A percentile compares a stretch with the other conserved stretches of the same genome.
These are phyloP conservation scores for Stenocarpella maydis DNA, from an alignment of 2,329 filamentous ascomycete species.

Conservation along the genomic window DNA sequence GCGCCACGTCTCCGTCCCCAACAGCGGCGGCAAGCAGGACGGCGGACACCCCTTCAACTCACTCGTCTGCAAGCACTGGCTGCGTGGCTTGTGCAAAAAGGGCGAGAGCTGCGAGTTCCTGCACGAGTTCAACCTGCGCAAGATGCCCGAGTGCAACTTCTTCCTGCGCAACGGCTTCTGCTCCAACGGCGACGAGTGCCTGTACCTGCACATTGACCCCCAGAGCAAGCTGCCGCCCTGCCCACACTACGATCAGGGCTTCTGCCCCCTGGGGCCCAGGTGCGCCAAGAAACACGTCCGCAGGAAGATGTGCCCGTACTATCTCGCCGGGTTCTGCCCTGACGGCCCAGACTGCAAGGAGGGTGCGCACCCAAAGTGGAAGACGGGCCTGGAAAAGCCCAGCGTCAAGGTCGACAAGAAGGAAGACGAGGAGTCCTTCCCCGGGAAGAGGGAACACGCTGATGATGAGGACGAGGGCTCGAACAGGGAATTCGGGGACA, in stretches of 20 bases:
- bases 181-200: slow-evolving; percentile 94
- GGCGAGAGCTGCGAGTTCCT: slow-evolving; percentile 96
- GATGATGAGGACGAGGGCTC: slow-evolving; percentile 44
- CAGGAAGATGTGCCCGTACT: slow-evolving; percentile 81
- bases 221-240: slow-evolving; percentile 81
- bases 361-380: slow-evolving; percentile 85
- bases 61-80: slow-evolving; percentile 98
- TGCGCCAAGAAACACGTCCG: slow-evolving; percentile 92
- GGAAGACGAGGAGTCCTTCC: slow-evolving; percentile 64
- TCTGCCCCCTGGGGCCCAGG: slow-evolving; percentile 87
- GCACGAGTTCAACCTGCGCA: slow-evolving; percentile 97
- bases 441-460: slow-evolving; percentile 48
- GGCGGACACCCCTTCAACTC: slow-evolving; percentile 66
- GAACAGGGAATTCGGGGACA: slow-evolving; percentile 49
- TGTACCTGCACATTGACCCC: slow-evolving; percentile 90
- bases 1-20: slow-evolving; percentile 67
- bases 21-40: slow-evolving; percentile 42
- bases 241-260: slow-evolving; percentile 92
- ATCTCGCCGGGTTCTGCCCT: slow-evolving; percentile 93
- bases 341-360: slow-evolving; percentile 78
- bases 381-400: slow-evolving; percentile 78
- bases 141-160: slow-evolving; percentile 99
- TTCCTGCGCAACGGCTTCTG: slow-evolving; percentile 94
- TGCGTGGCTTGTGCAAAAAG: slow-evolving; percentile 97
- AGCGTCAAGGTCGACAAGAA: slow-evolving; percentile 72